A percentile compares a stretch with the other conserved stretches of the same genome.
Evolutionary conservation across 2,329 filamentous ascomycete species (phyloP).

Genomic region (Thermoascus crustaceus): DNA sequence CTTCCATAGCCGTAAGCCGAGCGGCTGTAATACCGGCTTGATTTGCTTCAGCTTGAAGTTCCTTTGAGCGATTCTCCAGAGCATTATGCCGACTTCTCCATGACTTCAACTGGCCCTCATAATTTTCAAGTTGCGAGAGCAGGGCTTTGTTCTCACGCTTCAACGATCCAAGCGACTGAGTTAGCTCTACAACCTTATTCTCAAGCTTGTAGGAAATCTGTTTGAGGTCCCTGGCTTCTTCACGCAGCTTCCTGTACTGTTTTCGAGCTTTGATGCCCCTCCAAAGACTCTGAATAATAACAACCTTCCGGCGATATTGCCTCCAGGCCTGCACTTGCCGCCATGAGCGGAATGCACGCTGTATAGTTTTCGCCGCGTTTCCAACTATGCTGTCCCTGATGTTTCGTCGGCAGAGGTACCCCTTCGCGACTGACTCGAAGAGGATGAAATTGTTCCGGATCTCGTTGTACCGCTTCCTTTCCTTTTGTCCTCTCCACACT

Average conservation of each 20-base stretch:
- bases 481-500: conserved; percentile 87
- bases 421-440: conserved; percentile 85
- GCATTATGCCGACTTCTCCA: conserved; percentile 91
- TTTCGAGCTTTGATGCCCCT: conserved; percentile 72
- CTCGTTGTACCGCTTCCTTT: conserved; percentile 68
- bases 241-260: conserved; percentile 82
- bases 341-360: conserved; percentile 80
- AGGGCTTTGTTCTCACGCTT: conserved; percentile 92
- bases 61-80: conserved; percentile 81
- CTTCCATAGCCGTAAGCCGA: conserved; percentile 81
- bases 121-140: conserved; percentile 82
- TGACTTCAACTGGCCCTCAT: conserved; percentile 90
- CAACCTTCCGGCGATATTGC: conserved; percentile 79
- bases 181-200: conserved; percentile 98
- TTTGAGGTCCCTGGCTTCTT: conserved; percentile 96
- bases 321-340: conserved; percentile 73
- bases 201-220: conserved; percentile 99
- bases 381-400: conserved; percentile 91
- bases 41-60: conserved; percentile 92
- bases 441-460: conserved; percentile 78
- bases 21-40: conserved; percentile 94
- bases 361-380: conserved; percentile 84
- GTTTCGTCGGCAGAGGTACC: conserved; percentile 79
- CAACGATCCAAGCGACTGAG: conserved; percentile 83
- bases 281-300: conserved; percentile 88